These are phyloP conservation scores for Pseudocercospora macadamiae DNA, from an alignment of 2,329 filamentous ascomycete species.

Conservation along the genomic window DNA sequence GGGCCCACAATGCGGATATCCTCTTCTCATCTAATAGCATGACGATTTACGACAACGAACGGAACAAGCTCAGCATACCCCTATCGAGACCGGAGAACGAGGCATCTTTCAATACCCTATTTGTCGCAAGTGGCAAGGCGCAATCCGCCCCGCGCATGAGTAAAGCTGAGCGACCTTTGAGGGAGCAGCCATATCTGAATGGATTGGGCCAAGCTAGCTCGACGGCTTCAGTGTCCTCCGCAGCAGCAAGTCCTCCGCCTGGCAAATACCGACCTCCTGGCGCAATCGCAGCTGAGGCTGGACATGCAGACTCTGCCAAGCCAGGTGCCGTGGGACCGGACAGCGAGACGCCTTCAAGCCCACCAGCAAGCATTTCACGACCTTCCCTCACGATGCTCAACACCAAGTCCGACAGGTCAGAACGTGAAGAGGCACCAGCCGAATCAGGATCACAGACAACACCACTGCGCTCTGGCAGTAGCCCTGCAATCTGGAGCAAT, in stretches of 20 bases:
- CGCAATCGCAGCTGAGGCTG: slow-evolving; percentile 29
- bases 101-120: slow-evolving; percentile 74
- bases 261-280: slow-evolving; percentile 37
- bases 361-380: slow-evolving; percentile 27
- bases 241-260: slow-evolving; percentile 33
- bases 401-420: slow-evolving; percentile 27
- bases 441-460: slow-evolving; percentile 22
- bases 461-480: slow-evolving; percentile 28
- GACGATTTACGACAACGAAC: slow-evolving; percentile 82
- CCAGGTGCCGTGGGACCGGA: slow-evolving; percentile 30
- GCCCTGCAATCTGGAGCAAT: slow-evolving; percentile 50
- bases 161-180: slow-evolving; percentile 59
- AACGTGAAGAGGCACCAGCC: slow-evolving; percentile 22
- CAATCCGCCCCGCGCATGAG: not conserved
- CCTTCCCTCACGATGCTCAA: slow-evolving; percentile 32
- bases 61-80: slow-evolving; percentile 84
- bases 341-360: slow-evolving; percentile 31
- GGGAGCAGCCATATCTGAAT: slow-evolving; percentile 35
- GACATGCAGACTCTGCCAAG: slow-evolving; percentile 23
- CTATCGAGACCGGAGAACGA: slow-evolving; percentile 93
- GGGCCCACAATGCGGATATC: slow-evolving; percentile 85
- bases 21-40: slow-evolving; percentile 90
- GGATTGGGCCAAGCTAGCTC: slow-evolving; percentile 38
- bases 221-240: slow-evolving; percentile 26
- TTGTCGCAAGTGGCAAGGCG: slow-evolving; percentile 53